Conservation (phyloP, 2,329 filamentous ascomycete genomes). For the Penicillium decumbens region DNA sequence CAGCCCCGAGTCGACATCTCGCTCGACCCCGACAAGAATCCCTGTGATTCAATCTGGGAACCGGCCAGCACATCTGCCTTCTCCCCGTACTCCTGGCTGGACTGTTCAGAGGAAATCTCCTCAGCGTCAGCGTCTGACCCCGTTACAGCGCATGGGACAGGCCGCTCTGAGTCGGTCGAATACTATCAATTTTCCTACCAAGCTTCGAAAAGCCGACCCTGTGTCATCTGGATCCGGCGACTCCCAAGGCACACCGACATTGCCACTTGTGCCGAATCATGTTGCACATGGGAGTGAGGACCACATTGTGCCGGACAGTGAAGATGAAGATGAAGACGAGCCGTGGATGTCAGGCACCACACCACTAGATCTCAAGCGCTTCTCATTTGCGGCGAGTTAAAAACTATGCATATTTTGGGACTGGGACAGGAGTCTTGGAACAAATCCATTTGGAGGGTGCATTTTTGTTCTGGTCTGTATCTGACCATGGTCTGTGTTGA, state of each 20-base stretch:
- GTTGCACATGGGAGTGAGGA: conserved; percentile 48
- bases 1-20: neutral
- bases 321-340: conserved; percentile 36
- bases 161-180: conserved; percentile 37
- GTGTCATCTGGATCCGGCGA: conserved; percentile 5
- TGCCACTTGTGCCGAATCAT: conserved; percentile 7
- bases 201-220: conserved; percentile 10
- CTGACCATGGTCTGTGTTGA: neutral
- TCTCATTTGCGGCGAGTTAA: conserved; percentile 32
- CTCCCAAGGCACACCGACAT: neutral
- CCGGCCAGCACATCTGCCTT: conserved; percentile 1
- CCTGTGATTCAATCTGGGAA: conserved; percentile 11
- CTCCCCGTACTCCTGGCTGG: conserved; percentile 11
- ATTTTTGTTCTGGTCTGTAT: conserved; percentile 1
- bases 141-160: conserved; percentile 41
- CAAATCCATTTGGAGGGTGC: conserved; percentile 5
- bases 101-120: conserved; percentile 9
- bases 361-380: conserved; percentile 35
- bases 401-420: conserved; percentile 13
- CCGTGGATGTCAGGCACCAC: conserved; percentile 14
- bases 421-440: conserved; percentile 13
- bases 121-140: conserved; percentile 31
- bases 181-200: conserved; percentile 31
- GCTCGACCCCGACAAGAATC: conserved; percentile 8
- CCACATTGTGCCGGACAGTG: conserved; percentile 48